Base-by-base conservation (phyloP, 768 basidiomycete genomes). In the Amanita exitialis region DNA sequence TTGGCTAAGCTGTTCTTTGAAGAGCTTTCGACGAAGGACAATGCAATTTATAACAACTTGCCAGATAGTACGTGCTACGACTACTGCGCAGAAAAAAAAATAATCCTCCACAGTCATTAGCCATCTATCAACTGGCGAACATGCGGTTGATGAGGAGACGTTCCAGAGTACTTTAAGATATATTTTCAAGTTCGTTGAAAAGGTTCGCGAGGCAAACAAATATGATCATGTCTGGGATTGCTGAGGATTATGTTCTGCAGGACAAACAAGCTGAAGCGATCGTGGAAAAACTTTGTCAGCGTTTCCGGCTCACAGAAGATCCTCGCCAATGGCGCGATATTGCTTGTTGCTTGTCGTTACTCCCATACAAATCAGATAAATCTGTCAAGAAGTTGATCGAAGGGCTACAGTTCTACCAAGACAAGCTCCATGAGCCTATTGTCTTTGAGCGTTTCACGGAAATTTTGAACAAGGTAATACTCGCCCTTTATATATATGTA, bases 211-310 rank as follows among this genome's bases (percentile, higher is more conserved):
- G 7, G 2, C 4, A 28, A 15, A 47, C 41, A 32, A 35, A 32
- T 44, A 3, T 12, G 18, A 28, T 39, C 25, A 8, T 13, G 48
- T 9, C 38, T 13, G 34, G 10, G 13, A 15, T 44, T 15, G 3
- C 25, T 28, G 32, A 13, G 10, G 54, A 30, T n/a, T 51, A 16
- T 20, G 13, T 27, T 10, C 18, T 25, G 12, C 59, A 95, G 92
- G 93, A 98, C 68, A 97, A 95, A 68, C 95, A 96, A 79, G 94
- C 95, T 0, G 95, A 98, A 67, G 86, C 78, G 60, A 90, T 99
- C 55, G 90, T 98, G 49, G 95, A 99, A 60, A 99, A 97, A 63
- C 81, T 99, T 2, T 99, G 96, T 60, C 92, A 96, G 60, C 82
- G 95, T 6, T 97, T 98, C 82, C 78, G 87, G 20, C 72, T 90